Conservation (phyloP, 345 rosid species). For the Eucalyptus albens region DNA sequence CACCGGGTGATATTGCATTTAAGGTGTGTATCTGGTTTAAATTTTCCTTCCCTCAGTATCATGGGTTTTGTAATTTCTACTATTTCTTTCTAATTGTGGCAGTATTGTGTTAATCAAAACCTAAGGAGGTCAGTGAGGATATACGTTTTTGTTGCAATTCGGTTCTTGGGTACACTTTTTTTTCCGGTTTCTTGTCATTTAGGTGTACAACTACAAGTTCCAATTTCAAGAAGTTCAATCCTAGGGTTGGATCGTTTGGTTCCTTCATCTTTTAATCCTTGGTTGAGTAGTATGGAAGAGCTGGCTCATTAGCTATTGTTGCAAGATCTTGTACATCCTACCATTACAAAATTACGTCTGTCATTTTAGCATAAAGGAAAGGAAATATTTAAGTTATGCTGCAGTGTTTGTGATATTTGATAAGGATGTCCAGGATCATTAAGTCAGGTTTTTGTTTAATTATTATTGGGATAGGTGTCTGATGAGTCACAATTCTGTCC, state of each 20-base stretch:
- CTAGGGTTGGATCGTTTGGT: background rate
- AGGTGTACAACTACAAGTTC: background rate
- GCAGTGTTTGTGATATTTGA: background rate
- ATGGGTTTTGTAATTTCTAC: background rate
- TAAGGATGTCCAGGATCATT: background rate
- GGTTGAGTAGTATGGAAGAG: background rate
- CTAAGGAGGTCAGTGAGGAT: background rate
- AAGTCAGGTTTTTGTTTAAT: background rate
- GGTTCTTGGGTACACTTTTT: background rate
- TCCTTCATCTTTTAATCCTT: background rate
- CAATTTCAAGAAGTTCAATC: background rate
- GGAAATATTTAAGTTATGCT: background rate
- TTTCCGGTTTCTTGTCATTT: background rate
- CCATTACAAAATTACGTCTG: background rate
- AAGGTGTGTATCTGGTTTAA: conserved; percentile 12
- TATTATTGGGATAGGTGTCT: background rate
- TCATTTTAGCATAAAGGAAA: background rate
- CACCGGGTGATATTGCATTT: conserved; percentile 95
- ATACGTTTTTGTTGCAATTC: background rate
- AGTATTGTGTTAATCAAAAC: background rate
- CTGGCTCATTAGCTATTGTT: background rate
- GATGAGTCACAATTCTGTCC: background rate
- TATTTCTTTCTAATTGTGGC: background rate
- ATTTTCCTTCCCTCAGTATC: background rate
- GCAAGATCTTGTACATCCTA: background rate